Evolutionary conservation across 331 rosid genomes (phyloP).

Genomic region (Malus hybrid): DNA sequence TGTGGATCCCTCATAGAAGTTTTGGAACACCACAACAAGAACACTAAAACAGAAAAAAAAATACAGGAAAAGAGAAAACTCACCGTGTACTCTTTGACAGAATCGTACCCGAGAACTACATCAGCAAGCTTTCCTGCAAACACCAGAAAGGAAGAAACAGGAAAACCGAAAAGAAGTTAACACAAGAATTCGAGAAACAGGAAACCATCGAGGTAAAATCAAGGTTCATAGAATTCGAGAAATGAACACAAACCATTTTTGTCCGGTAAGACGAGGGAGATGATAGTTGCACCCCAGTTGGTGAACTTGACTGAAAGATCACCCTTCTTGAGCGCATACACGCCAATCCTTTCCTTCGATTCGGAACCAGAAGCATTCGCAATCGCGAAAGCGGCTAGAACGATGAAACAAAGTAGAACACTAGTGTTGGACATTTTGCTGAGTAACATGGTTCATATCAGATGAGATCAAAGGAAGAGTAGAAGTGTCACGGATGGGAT

Average conservation of each 20-base stretch:
- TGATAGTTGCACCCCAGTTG: conserved; percentile 86
- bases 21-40: not conserved
- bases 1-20: not conserved
- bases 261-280: conserved; percentile 67
- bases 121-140: conserved; percentile 38
- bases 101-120: conserved; percentile 73
- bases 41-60: not conserved
- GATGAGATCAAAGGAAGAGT: not conserved
- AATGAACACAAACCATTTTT: conserved; percentile 38
- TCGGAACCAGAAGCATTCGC: conserved; percentile 26
- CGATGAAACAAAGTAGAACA: conserved; percentile 33
- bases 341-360: conserved; percentile 1
- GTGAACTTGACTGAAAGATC: conserved; percentile 53
- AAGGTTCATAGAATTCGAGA: not conserved
- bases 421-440: conserved; percentile 29
- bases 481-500: not conserved
- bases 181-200: not conserved
- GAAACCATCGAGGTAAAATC: not conserved
- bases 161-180: not conserved
- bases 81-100: conserved; percentile 55
- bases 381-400: conserved; percentile 34
- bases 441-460: not conserved
- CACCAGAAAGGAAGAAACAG: not conserved
- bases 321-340: conserved; percentile 60
- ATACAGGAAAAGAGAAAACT: not conserved